Percentiles rank a stretch among this genome's conserved stretches.
phyloP scores from a whole-genome alignment of 2,329 filamentous ascomycete species.

The Clonostachys rosea region DNA sequence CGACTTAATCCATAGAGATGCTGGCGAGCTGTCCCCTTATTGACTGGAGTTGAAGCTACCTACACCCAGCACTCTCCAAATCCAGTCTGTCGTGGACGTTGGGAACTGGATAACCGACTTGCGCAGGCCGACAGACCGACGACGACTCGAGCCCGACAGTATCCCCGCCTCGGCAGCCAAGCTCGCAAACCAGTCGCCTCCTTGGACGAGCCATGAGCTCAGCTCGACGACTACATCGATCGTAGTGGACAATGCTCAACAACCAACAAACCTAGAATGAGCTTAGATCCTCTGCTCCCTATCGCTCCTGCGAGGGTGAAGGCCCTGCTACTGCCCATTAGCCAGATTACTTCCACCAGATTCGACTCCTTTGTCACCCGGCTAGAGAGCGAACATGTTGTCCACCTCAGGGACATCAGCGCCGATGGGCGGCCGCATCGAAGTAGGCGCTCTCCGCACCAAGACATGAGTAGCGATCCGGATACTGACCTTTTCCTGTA shows the following conservation, averaged over 20 bases:
- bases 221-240: too few relatives aligned
- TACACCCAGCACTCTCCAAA: too few relatives aligned
- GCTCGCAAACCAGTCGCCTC: too few relatives aligned
- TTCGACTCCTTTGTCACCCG: conserved; percentile 77
- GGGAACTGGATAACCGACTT: too few relatives aligned
- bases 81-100: too few relatives aligned
- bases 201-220: too few relatives aligned
- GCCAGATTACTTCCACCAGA: conserved; percentile 75
- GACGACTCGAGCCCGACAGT: too few relatives aligned
- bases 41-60: too few relatives aligned
- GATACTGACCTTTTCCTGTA: not conserved
- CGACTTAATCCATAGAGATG: too few relatives aligned
- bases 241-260: conserved; percentile 2
- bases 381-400: conserved; percentile 73
- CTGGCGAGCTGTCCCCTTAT: too few relatives aligned
- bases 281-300: conserved; percentile 83
- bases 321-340: conserved; percentile 81
- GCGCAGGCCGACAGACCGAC: too few relatives aligned
- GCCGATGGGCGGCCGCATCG: conserved; percentile 80
- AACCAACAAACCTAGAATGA: conserved; percentile 60
- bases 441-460: conserved; percentile 49
- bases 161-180: too few relatives aligned
- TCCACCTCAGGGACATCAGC: conserved; percentile 81
- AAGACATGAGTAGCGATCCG: not conserved
- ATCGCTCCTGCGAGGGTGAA: conserved; percentile 88